Evolutionary conservation across 345 rosid genomes (phyloP), one percentile per base, ranked within the genome.

Genomic region (Rhizophora apiculata): DNA sequence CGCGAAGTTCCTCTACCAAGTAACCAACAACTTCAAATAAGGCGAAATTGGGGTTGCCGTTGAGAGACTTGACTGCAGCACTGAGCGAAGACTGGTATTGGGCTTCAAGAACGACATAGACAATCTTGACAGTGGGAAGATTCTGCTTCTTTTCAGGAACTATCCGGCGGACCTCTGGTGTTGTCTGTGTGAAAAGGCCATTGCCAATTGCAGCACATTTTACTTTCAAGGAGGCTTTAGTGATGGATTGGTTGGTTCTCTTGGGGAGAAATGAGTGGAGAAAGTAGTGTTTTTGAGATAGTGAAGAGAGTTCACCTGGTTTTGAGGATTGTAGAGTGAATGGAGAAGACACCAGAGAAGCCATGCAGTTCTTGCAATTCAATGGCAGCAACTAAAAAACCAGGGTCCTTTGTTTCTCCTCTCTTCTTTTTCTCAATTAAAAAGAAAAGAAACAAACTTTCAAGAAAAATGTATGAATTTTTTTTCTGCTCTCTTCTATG

Each of bases 41-140:
- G 6, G 97, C 96, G 36, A 81, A 80, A 37, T 75, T 80, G 31
- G 88, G 73, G 21, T 60, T 85, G 72, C 83, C 76, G 88, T 95
- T 92, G 27, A 95, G 85, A 7, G 90, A 61, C 30, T 77, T 89
- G 10, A 95, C 96, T 0, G 99, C 99, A 54, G 87, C 90, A 0
- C 96, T 72, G 67, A 95, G 91, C 15, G 97, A 90, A 2, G 97
- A 87, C 59, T 95, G 97, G 77, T 95, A 95, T 83, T 95, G 99
- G 8, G 97, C 99, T 83, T 95, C 99, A 63, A 95, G 96, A 69
- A 95, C 97, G 0, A 92, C 97, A 71, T 95, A 95, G 46, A 92
- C 99, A 64, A 90, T 71, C 63, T 92, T 95, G 34, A 95, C 99
- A 1, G 84, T 78, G 6, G 99, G 97, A 65, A 87, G 85, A 66